Base-by-base conservation (phyloP, 768 basidiomycete species). In the Leccinum fibrillosum region DNA sequence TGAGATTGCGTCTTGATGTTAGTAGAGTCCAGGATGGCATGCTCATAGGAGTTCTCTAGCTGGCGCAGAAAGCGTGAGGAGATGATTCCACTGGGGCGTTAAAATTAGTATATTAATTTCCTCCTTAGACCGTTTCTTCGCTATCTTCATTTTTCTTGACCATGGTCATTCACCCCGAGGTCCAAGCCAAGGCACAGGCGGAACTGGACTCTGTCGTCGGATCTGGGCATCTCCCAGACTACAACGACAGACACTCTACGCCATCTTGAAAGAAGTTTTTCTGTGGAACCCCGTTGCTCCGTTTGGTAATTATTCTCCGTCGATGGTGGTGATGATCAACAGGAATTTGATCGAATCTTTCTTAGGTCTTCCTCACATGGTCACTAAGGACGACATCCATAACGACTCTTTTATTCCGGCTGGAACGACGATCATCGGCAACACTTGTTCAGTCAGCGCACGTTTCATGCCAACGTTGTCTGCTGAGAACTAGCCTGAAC, bases 391-490 rank as follows among this genome's bases (percentile, higher is more conserved):
- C 42, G 72, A 73, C 58, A 53, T 52, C 34, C 72, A 72, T 47
- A 49, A 67, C 23, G 71, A 69, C 35, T 72, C 69, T 53, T 69
- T 71, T 53, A 72, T 72, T 45, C 71, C 71, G 25, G 70, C 67
- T 5, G 71, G 70, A 15, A 75, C 85, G 1, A 80, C 78, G 9
- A 78, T 87, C 17, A 79, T 84, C 28, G 84, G 83, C 2, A 87
- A 85, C 62, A 78, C 82, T 19, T 86, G 86, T 83, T 78, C n/a
- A 60, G 66, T 34, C 30, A 30, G 30, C 8, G 1, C 19, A 21
- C 42, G 42, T 44, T 21, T n/a, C 17, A 7, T 19, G 19, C n/a
- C 42, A 44, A 17, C 1, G 9, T 34, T 34, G 34, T 37, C 35
- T 55, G 17, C 53, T 67, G 9, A 68, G 30, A 48, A 37, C 30